Conservation (phyloP, 2,329 filamentous ascomycete species). For the Colletotrichum sp. region DNA sequence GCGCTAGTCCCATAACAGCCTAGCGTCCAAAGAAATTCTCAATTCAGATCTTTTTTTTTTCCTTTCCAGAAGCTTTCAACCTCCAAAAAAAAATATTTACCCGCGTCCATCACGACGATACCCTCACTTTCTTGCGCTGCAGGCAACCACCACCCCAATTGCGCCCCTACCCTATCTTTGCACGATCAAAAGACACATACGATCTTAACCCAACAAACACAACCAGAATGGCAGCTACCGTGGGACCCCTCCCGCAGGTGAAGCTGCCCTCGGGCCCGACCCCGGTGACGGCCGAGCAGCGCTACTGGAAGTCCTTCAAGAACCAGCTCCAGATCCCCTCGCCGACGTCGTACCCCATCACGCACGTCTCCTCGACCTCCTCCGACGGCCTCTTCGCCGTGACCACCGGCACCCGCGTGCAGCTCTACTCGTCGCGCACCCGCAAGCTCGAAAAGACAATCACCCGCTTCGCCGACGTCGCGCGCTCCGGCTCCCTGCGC, state of each 20-base stretch:
- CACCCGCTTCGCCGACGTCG: constrained; percentile 89
- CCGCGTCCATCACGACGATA: constrained; percentile 12
- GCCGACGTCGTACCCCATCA: constrained; percentile 87
- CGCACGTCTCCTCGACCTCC: constrained; percentile 76
- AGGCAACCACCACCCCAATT: neutral
- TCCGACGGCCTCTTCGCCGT: constrained; percentile 82
- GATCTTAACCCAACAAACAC: neutral
- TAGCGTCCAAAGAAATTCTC: constrained; percentile 19
- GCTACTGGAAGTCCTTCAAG: constrained; percentile 96
- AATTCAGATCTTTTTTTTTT: constrained; percentile 18
- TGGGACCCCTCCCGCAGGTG: constrained; percentile 78
- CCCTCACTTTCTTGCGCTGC: neutral
- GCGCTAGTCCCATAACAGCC: neutral
- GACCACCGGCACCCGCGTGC: constrained; percentile 91
- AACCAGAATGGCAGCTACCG: constrained; percentile 80
- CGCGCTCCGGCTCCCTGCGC: constrained; percentile 86
- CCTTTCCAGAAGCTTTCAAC: neutral
- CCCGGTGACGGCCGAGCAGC: constrained; percentile 87
- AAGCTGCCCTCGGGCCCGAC: constrained; percentile 85
- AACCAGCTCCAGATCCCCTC: constrained; percentile 90
- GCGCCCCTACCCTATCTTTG: neutral
- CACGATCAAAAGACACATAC: rapidly evolving
- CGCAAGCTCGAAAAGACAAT: constrained; percentile 94
- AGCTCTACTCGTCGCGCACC: constrained; percentile 91
- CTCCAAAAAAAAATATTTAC: constrained; percentile 15